Conservation (phyloP, 495 filamentous ascomycete genomes). For the Xylaria flabelliformis region DNA sequence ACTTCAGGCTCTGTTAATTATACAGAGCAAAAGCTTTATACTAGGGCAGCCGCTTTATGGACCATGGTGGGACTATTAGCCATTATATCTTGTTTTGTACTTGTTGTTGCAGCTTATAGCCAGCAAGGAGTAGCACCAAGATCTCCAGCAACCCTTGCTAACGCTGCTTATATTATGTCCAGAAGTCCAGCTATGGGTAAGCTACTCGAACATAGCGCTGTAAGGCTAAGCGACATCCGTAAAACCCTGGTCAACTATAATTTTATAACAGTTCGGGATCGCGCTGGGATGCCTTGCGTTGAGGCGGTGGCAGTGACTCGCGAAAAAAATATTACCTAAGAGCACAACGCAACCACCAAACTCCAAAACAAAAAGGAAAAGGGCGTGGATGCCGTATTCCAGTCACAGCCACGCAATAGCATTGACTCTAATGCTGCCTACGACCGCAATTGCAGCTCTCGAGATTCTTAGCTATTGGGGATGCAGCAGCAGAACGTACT, state of each 20-base stretch:
- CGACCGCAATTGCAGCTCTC: background rate
- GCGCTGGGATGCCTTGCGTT: background rate
- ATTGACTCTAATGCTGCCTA: background rate
- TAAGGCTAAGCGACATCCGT: constrained; percentile 1
- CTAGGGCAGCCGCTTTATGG: background rate
- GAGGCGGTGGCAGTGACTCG: background rate
- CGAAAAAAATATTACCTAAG: background rate
- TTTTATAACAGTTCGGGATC: background rate
- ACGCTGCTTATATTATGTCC: constrained; percentile 1
- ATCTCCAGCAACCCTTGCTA: constrained; percentile 4
- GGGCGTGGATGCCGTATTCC: constrained; percentile 1
- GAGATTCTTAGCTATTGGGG: constrained; percentile 1
- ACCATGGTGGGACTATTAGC: constrained; percentile 1
- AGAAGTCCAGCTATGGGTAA: background rate
- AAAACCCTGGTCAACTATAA: background rate
- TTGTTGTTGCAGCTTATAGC: background rate
- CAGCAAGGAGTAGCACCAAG: background rate
- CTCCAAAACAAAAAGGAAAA: background rate
- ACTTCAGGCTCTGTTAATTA: background rate
- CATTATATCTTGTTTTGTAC: background rate
- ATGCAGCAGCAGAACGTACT: background rate
- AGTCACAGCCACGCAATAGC: constrained; percentile 7
- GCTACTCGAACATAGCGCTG: background rate
- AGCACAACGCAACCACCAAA: background rate
- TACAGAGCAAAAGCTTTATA: constrained; percentile 1